These are phyloP conservation scores for Elaeis oleifera DNA, from an alignment of 202 grass and related monocot species.

Conservation along the genomic window DNA sequence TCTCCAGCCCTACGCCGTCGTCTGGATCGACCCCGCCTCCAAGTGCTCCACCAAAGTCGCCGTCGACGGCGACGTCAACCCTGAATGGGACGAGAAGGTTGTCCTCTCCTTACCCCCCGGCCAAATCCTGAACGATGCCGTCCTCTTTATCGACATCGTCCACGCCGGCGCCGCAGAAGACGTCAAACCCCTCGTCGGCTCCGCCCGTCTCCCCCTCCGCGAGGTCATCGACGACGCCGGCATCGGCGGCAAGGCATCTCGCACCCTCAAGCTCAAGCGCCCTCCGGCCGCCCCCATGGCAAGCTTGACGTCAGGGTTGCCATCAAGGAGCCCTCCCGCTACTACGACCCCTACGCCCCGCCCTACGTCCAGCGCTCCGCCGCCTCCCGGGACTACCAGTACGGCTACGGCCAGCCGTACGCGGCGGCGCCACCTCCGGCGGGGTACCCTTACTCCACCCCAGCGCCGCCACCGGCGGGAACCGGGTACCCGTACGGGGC, in stretches of 20 bases:
- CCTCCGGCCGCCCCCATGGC: constrained; percentile 36
- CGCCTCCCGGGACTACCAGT: not conserved
- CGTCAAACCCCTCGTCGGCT: constrained; percentile 36
- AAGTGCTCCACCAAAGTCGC: constrained; percentile 50
- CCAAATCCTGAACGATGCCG: constrained; percentile 34
- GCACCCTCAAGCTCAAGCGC: constrained; percentile 24
- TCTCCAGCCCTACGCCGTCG: constrained; percentile 60
- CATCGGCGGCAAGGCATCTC: not conserved
- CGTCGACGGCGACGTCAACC: constrained; percentile 30
- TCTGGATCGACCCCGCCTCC: constrained; percentile 50
- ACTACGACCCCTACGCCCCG: constrained; percentile 17
- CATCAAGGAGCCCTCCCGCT: constrained; percentile 23
- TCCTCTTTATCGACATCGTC: constrained; percentile 68
- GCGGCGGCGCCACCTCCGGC: constrained; percentile 3
- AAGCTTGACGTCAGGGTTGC: constrained; percentile 22
- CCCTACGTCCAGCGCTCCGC: constrained; percentile 8
- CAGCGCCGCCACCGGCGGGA: not conserved
- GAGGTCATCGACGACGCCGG: constrained; percentile 22
- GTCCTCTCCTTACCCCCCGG: constrained; percentile 32
- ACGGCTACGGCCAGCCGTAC: not conserved
- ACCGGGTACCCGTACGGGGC: not conserved
- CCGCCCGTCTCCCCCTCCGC: constrained; percentile 9
- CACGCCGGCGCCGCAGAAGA: constrained; percentile 33
- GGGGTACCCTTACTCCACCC: constrained; percentile 20
- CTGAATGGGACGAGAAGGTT: constrained; percentile 68